Percentiles rank a stretch among this genome's conserved stretches.
Conservation (phyloP, 257 asterid genomes). For the Salvia miltiorrhiza region DNA sequence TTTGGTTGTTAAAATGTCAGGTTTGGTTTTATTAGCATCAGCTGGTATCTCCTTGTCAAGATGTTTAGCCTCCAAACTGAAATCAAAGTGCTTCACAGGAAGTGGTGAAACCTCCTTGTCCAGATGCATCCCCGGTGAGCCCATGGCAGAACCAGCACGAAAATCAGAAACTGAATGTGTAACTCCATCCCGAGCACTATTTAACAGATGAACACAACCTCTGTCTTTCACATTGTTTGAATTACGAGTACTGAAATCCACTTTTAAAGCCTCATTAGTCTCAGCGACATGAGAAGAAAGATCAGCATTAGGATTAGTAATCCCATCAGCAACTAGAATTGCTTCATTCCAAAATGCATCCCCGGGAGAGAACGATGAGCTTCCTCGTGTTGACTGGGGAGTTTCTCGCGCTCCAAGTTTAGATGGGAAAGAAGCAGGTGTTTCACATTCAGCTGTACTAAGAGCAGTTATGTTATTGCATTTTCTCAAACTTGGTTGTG, state of each 20-base stretch:
- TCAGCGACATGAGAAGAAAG: conserved; percentile 39
- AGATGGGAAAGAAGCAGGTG: conserved; percentile 45
- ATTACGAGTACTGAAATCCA: conserved; percentile 31
- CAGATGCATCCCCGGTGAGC: conserved; percentile 38
- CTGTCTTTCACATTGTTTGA: conserved; percentile 41
- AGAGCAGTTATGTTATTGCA: conserved; percentile 44
- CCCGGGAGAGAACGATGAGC: conserved; percentile 91
- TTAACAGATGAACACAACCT: conserved; percentile 25
- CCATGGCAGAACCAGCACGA: conserved; percentile 41
- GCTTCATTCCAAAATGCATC: conserved; percentile 98
- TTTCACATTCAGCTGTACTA: conserved; percentile 41
- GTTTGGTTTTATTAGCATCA: conserved; percentile 30
- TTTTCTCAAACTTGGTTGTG: conserved; percentile 64
- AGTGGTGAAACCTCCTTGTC: conserved; percentile 70
- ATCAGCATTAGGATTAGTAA: conserved; percentile 44
- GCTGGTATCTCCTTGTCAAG: conserved; percentile 29
- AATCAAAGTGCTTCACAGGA: conserved; percentile 95
- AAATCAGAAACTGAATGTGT: conserved; percentile 27
- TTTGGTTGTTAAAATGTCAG: conserved; percentile 26
- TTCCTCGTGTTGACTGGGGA: conserved; percentile 67
- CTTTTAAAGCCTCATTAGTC: conserved; percentile 30
- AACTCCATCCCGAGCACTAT: conserved; percentile 22
- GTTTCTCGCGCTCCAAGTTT: conserved; percentile 45
- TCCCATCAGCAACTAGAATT: conserved; percentile 82
- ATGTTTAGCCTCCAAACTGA: conserved; percentile 53